Conservation (phyloP, 148 eudicot genomes). For the Fallopia convolvulus region DNA sequence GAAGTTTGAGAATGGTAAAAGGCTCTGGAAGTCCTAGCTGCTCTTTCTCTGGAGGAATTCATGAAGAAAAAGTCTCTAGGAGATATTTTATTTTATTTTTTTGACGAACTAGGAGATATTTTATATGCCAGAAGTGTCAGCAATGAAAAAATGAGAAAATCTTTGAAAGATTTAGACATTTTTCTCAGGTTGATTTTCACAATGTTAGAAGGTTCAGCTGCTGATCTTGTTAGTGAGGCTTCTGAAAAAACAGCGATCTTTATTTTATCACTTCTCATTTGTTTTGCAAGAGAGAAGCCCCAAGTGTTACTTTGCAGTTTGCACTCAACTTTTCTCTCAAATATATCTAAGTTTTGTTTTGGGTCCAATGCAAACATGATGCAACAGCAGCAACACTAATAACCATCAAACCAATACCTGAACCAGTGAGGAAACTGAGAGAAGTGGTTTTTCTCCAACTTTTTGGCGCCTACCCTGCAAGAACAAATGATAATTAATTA, state of each 20-base stretch:
- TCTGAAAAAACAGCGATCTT: neutral
- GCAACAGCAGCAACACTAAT: neutral
- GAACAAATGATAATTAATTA: neutral
- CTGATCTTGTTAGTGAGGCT: neutral
- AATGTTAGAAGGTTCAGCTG: neutral
- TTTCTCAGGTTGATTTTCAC: neutral
- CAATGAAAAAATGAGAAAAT: neutral
- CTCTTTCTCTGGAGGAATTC: neutral
- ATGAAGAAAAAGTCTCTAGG: neutral
- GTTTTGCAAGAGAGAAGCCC: neutral
- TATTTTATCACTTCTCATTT: neutral
- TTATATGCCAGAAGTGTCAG: neutral
- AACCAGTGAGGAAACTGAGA: constrained; percentile 58
- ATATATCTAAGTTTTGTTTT: neutral
- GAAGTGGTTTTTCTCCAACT: constrained; percentile 78
- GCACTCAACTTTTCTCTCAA: neutral
- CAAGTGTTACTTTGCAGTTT: neutral
- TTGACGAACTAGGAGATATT: neutral
- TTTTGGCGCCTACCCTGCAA: constrained; percentile 70
- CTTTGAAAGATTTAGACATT: neutral
- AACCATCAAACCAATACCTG: constrained; percentile 38
- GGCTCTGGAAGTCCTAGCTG: neutral
- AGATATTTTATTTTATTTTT: neutral
- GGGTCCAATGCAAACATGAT: neutral
- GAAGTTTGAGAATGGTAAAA: neutral